Evolutionary conservation across 768 basidiomycete species (phyloP).

Genomic region (Rhodotorula sphaerocarpa): DNA sequence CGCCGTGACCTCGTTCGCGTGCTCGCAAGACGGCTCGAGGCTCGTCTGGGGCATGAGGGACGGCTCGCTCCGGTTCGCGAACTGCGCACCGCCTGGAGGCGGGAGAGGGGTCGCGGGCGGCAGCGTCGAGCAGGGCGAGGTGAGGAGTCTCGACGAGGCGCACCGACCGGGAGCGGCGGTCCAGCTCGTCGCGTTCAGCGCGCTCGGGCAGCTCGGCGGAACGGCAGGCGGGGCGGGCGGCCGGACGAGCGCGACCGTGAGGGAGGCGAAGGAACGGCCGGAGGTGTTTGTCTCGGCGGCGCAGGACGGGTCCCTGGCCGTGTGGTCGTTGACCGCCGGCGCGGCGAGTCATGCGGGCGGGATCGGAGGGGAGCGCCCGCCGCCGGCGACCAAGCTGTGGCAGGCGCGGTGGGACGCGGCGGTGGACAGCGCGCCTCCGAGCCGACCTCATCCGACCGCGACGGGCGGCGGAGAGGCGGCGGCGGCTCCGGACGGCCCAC

Average conservation of each 20-base stretch:
- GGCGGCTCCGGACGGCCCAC: too few relatives aligned
- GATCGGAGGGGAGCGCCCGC: slow-evolving; percentile 2
- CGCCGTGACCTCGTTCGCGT: not conserved
- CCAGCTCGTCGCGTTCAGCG: slow-evolving; percentile 8
- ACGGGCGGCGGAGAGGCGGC: not conserved
- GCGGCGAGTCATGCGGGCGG: not conserved
- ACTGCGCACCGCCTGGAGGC: not conserved
- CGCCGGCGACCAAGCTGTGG: slow-evolving; percentile 18
- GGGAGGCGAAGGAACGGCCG: not conserved
- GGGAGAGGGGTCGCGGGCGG: not conserved
- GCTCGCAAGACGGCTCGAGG: slow-evolving; percentile 7
- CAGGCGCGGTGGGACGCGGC: slow-evolving; percentile 16
- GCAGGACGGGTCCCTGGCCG: slow-evolving; percentile 1
- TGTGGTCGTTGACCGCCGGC: slow-evolving; percentile 5
- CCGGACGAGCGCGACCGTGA: not conserved
- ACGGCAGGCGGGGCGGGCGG: slow-evolving; percentile 2
- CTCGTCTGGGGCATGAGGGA: slow-evolving; percentile 32
- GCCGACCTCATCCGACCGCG: too few relatives aligned
- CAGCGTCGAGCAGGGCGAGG: slow-evolving; percentile 4
- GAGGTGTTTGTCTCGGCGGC: slow-evolving; percentile 5
- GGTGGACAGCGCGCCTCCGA: too few relatives aligned
- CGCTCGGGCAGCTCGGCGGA: too few relatives aligned
- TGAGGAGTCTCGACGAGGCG: slow-evolving; percentile 2
- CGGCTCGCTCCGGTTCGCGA: slow-evolving; percentile 18
- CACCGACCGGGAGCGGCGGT: slow-evolving; percentile 13